Conservation (phyloP, 1,139 yeast genomes). For the Waltiozyma sp. region DNA sequence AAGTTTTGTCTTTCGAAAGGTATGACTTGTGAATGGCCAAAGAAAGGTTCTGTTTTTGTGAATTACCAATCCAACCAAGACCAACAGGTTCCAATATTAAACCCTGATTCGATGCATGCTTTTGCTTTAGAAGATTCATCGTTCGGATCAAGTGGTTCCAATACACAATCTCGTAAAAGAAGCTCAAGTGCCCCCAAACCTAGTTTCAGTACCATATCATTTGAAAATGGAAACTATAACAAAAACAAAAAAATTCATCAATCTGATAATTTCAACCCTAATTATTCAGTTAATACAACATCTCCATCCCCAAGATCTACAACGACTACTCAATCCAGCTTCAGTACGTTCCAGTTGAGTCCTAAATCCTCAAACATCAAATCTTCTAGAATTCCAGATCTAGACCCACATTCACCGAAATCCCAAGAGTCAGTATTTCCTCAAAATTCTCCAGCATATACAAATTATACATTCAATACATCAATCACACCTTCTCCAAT, state of each 20-base stretch:
- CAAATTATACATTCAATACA: neutral
- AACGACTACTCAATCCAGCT: neutral
- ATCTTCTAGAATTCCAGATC: neutral
- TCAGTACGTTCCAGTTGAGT: too few relatives aligned
- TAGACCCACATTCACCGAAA: neutral
- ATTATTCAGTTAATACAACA: neutral
- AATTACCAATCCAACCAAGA: conserved; percentile 7
- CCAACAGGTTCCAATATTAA: neutral
- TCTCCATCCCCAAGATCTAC: neutral
- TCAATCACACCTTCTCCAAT: neutral
- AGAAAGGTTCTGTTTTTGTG: conserved; percentile 18
- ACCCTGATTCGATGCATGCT: neutral
- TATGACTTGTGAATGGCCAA: conserved; percentile 30
- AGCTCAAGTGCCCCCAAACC: neutral
- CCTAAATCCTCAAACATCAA: neutral
- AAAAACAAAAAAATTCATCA: too few relatives aligned
- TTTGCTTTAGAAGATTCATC: neutral
- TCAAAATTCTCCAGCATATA: neutral
- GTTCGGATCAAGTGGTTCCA: neutral
- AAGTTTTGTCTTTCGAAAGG: conserved; percentile 24
- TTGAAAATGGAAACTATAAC: too few relatives aligned
- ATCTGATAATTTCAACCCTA: neutral
- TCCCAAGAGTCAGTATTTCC: neutral
- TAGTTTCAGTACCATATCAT: neutral
- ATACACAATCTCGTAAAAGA: neutral